A percentile compares a stretch with the other conserved stretches of the same genome.
Evolutionary conservation across 23 red algal species (phyloP).

Genomic region (Porphyridium purpureum): DNA sequence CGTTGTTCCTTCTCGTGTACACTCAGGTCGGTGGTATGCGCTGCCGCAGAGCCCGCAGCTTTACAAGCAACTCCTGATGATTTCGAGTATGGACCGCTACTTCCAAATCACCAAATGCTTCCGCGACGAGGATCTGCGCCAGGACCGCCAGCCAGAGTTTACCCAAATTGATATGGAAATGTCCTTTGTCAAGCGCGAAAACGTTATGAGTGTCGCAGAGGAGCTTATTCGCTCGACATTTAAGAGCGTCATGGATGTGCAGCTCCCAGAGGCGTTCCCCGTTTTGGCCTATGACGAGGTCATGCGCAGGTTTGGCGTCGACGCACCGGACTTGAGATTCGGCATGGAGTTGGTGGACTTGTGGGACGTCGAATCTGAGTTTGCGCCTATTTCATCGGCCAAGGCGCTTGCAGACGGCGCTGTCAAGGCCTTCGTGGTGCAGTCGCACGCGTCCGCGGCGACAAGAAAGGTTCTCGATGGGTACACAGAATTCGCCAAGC

Average conservation of each 20-base stretch:
- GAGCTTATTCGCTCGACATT: slow-evolving; percentile 21
- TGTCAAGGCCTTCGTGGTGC: slow-evolving; percentile 52
- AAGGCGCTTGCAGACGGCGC: slow-evolving; percentile 13
- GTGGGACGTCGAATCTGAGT: slow-evolving; percentile 7
- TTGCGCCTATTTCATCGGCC: slow-evolving; percentile 29
- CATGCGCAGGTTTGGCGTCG: slow-evolving; percentile 76
- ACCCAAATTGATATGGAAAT: slow-evolving; percentile 98
- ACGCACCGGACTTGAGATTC: slow-evolving; percentile 95
- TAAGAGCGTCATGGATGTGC: slow-evolving; percentile 3
- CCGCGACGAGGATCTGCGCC: slow-evolving; percentile 90
- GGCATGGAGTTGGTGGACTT: slow-evolving; percentile 72
- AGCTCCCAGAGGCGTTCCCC: slow-evolving; percentile 35
- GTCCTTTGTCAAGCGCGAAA: slow-evolving; percentile 79
- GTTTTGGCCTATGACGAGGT: slow-evolving; percentile 57
- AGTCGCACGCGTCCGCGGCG: slow-evolving; percentile 16
- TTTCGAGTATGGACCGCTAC: slow-evolving; percentile 86
- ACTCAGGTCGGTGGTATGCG: slow-evolving; percentile 75
- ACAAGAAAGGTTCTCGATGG: slow-evolving; percentile 75
- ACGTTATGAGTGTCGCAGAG: slow-evolving; percentile 69
- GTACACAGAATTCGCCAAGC: slow-evolving; percentile 69
- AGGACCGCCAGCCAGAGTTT: slow-evolving; percentile 96
- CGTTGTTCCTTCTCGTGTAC: slow-evolving; percentile 83
- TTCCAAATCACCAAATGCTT: slow-evolving; percentile 99
- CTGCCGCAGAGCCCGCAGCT: slow-evolving; percentile 96
- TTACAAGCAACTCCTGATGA: slow-evolving; percentile 99